Percentiles rank a stretch among this genome's conserved stretches.
Evolutionary conservation across 192 early-diverging fungal species (phyloP).

Genomic region (Neocallimastix lanati): DNA sequence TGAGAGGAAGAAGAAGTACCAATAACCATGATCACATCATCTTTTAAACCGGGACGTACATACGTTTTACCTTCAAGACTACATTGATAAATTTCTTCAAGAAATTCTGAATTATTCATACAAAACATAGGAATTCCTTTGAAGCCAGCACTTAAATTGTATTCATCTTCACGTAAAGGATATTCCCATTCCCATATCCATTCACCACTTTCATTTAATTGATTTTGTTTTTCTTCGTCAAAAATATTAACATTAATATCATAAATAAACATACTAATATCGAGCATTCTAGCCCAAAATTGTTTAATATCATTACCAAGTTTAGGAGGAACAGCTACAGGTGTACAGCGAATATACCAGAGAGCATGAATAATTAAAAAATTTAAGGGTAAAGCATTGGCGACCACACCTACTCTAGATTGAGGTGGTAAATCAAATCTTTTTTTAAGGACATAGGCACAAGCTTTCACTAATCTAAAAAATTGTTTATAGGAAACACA

Average conservation of each 20-base stretch:
- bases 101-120: background rate
- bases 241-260: background rate
- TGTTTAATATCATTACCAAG: background rate
- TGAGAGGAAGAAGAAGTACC: background rate
- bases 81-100: background rate
- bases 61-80: background rate
- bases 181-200: background rate
- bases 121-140: background rate
- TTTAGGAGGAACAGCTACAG: background rate
- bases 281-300: background rate
- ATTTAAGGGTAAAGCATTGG: background rate
- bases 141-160: background rate
- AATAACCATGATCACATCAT: background rate
- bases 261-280: background rate
- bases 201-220: background rate
- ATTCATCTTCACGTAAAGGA: background rate
- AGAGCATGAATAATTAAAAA: background rate
- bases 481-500: background rate
- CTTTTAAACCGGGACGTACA: background rate
- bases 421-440: background rate
- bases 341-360: background rate
- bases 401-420: background rate
- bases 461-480: background rate
- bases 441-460: background rate
- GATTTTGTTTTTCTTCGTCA: background rate